Evolutionary conservation across 768 basidiomycete genomes (phyloP), one percentile per base, ranked within the genome.

Genomic region (Lactarius deliciosus): DNA sequence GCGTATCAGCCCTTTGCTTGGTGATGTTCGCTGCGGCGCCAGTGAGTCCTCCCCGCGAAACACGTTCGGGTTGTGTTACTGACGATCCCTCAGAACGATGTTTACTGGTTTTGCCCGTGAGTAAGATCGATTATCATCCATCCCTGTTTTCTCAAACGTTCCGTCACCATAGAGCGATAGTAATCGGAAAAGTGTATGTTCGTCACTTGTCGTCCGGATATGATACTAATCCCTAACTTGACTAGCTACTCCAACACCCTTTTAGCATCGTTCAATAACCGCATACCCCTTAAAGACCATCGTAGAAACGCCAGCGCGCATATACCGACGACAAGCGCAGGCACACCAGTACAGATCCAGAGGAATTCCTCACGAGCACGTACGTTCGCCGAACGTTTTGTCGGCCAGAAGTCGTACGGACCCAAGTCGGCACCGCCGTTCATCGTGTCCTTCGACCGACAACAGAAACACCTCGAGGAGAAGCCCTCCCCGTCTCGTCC

Each of bases 171-270:
- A 56, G 55, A 56, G 55, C 55, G 30, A 32, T 56, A 10, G 30
- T 34, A n/a, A 56, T 20, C 18, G 55, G 55, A 20, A 56, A 56
- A 56, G 55, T 56, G 55, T 56, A 56, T 10, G 55, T 56, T 8
- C 28, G 20, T 20, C 20, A n/a, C 32, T 34, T 5, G 32, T 56
- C 20, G 4, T 11, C 30, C 32, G 18, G 32, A 20, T 6, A 3
- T 34, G 55, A 11, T 34, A 2, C 28, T 30, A 9, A 30, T 7
- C 8, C 7, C 55, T 18, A 11, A 20, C 16, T 30, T 5, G 18
- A 56, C 20, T 32, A 56, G 55, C 18, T 56, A 56, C 32, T 56
- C 30, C 55, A 34, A 32, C 55, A 56, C 55, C 5, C 55, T 56
- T 28, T 15, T 56, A 13, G 55, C 30, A 5, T 34, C 30, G 28